A percentile compares a stretch with the other conserved stretches of the same genome.
Evolutionary conservation across 176 grass and related monocot genomes (phyloP).

Genomic region (Metroxylon sagu): DNA sequence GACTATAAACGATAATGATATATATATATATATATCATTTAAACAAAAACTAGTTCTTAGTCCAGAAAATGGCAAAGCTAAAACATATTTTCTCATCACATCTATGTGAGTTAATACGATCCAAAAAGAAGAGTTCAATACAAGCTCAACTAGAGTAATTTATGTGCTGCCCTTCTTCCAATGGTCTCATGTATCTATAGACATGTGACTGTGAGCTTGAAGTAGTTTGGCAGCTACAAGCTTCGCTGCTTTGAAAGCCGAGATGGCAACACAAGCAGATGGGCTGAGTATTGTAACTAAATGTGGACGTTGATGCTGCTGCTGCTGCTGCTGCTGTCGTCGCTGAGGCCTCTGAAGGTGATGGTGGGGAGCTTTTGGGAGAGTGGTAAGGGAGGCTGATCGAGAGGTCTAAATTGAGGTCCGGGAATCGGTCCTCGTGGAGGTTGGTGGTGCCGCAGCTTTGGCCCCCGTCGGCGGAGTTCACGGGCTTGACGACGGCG

Average conservation of each 20-base stretch:
- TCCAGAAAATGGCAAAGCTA: too few relatives aligned
- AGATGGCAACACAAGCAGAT: constrained; percentile 78
- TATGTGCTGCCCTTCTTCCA: constrained; percentile 65
- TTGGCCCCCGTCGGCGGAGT: constrained; percentile 23
- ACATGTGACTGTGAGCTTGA: constrained; percentile 15
- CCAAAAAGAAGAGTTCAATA: constrained; percentile 3
- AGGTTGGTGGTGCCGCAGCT: constrained; percentile 33
- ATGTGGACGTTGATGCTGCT: constrained; percentile 32
- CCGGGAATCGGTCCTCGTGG: constrained; percentile 56
- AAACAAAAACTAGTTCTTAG: background rate
- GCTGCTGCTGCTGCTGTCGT: background rate
- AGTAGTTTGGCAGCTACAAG: constrained; percentile 47
- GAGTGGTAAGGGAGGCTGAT: constrained; percentile 52
- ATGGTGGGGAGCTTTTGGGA: constrained; percentile 29
- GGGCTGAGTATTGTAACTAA: background rate
- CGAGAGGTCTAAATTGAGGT: constrained; percentile 82
- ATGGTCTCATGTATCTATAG: constrained; percentile 44
- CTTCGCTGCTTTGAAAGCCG: constrained; percentile 41
- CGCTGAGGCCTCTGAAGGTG: constrained; percentile 14
- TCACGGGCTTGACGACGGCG: background rate
- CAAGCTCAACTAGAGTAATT: constrained; percentile 31
- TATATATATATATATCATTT: too few relatives aligned
- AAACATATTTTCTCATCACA: background rate
- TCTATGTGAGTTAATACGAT: background rate
- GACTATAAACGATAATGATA: background rate